Evolutionary conservation across 805 yeast genomes (phyloP).

Genomic region (Monosporozyma aerobia): DNA sequence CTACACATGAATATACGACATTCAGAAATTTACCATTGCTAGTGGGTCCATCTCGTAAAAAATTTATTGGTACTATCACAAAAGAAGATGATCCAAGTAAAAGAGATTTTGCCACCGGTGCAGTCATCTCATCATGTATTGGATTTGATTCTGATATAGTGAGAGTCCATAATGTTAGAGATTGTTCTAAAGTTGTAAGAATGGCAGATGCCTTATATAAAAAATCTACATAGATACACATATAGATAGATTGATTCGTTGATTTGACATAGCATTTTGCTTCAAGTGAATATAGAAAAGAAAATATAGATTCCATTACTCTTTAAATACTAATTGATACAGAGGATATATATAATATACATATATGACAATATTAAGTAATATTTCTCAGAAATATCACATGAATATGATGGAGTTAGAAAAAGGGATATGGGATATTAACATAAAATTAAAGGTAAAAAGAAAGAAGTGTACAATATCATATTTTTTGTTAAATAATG

Average conservation of each 20-base stretch:
- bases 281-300: not conserved
- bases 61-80: conserved; percentile 71
- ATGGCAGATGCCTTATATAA: conserved; percentile 57
- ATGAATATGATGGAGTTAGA: not conserved
- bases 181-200: conserved; percentile 42
- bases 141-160: conserved; percentile 71
- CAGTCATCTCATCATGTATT: conserved; percentile 63
- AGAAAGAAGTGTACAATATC: not conserved
- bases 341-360: not conserved
- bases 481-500: no score
- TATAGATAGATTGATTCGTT: no score
- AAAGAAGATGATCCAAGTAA: conserved; percentile 40
- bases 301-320: conserved; percentile 1
- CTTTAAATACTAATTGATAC: conserved; percentile 1
- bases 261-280: no score
- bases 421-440: conserved; percentile 1
- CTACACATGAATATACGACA: conserved; percentile 12
- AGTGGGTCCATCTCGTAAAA: conserved; percentile 83
- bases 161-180: conserved; percentile 76
- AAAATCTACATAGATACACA: not conserved
- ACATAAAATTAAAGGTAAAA: not conserved
- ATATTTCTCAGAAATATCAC: not conserved
- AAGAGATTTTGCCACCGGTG: conserved; percentile 67
- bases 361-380: not conserved
- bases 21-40: conserved; percentile 49